phyloP scores from a whole-genome alignment of 352 stramenopile genomes.

The Globisporangium acanthophoron region DNA sequence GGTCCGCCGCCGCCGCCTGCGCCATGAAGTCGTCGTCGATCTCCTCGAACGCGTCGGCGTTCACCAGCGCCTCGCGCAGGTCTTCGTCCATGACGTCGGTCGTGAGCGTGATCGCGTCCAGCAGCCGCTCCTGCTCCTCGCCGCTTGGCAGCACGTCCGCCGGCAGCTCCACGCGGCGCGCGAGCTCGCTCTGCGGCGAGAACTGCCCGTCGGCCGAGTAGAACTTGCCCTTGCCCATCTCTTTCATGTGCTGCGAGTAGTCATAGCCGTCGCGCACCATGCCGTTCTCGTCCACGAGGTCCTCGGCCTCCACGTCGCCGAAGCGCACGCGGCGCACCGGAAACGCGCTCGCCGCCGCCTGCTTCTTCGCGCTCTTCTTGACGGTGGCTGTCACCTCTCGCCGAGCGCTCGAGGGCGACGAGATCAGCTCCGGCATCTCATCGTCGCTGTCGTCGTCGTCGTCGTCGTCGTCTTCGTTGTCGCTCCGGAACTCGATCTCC shows the following conservation, averaged over 20 bases:
- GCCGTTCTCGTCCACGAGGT: slow-evolving; percentile 84
- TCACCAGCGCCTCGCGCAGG: slow-evolving; percentile 76
- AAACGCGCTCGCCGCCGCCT: slow-evolving; percentile 24
- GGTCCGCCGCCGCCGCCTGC: slow-evolving; percentile 57
- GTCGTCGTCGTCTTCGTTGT: slow-evolving; percentile 37
- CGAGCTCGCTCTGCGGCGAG: slow-evolving; percentile 47
- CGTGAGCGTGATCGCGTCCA: slow-evolving; percentile 79
- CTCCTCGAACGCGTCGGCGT: slow-evolving; percentile 81
- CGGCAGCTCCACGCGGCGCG: slow-evolving; percentile 55
- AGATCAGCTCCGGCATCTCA: slow-evolving; percentile 50
- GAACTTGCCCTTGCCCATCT: slow-evolving; percentile 85
- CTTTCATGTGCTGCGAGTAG: slow-evolving; percentile 90
- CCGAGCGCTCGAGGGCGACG: slow-evolving; percentile 13
- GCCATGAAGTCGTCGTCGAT: slow-evolving; percentile 91
- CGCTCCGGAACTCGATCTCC: slow-evolving; percentile 56
- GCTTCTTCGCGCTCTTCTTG: slow-evolving; percentile 20
- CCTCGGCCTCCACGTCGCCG: slow-evolving; percentile 51
- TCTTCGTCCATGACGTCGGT: slow-evolving; percentile 87
- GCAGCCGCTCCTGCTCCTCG: slow-evolving; percentile 70
- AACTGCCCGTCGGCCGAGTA: slow-evolving; percentile 74
- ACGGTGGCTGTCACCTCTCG: neutral
- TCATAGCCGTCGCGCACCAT: slow-evolving; percentile 91
- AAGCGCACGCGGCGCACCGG: slow-evolving; percentile 63
- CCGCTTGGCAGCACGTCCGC: slow-evolving; percentile 60
- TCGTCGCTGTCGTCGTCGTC: slow-evolving; percentile 39